phyloP scores from a whole-genome alignment of 805 yeast genomes.

The Pichia manshurica region DNA sequence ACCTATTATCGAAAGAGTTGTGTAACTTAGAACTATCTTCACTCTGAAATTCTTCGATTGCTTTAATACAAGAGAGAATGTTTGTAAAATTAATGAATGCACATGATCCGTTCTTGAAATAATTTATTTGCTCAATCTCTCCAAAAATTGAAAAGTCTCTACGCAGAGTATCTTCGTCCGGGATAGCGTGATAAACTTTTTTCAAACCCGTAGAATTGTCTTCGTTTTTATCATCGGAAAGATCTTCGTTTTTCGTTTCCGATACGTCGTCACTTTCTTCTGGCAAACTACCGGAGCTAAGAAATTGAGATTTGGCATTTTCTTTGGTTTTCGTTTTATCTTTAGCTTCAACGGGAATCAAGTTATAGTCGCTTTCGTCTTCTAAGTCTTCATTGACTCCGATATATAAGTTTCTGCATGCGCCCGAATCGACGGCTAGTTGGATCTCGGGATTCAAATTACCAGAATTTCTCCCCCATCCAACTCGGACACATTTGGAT shows the following conservation, averaged over 20 bases:
- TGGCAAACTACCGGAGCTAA: neutral
- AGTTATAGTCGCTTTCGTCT: slow-evolving; percentile 26
- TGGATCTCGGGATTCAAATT: slow-evolving; percentile 51
- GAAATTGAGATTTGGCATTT: too few relatives aligned
- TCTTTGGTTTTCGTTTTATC: neutral
- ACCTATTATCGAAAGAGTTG: slow-evolving; percentile 39
- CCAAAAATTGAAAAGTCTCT: slow-evolving; percentile 61
- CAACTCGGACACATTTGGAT: slow-evolving; percentile 55
- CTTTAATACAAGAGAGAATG: slow-evolving; percentile 55
- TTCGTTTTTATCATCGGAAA: too few relatives aligned
- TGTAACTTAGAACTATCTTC: slow-evolving; percentile 34
- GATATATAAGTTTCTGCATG: slow-evolving; percentile 71
- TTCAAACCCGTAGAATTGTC: neutral
- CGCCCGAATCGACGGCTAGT: slow-evolving; percentile 61
- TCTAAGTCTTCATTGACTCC: slow-evolving; percentile 46
- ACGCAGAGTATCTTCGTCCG: slow-evolving; percentile 46
- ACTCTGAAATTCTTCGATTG: slow-evolving; percentile 39
- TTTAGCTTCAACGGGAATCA: neutral
- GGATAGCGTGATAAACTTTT: slow-evolving; percentile 26
- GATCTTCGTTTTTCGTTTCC: too few relatives aligned
- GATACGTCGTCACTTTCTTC: neutral
- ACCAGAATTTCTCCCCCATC: slow-evolving; percentile 72
- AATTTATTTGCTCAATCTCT: slow-evolving; percentile 70
- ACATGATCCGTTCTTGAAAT: slow-evolving; percentile 61
- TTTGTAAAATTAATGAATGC: slow-evolving; percentile 69